These are phyloP conservation scores for Chaetomiaceae sp. DNA, from an alignment of 2,329 filamentous ascomycete genomes.

Conservation along the genomic window DNA sequence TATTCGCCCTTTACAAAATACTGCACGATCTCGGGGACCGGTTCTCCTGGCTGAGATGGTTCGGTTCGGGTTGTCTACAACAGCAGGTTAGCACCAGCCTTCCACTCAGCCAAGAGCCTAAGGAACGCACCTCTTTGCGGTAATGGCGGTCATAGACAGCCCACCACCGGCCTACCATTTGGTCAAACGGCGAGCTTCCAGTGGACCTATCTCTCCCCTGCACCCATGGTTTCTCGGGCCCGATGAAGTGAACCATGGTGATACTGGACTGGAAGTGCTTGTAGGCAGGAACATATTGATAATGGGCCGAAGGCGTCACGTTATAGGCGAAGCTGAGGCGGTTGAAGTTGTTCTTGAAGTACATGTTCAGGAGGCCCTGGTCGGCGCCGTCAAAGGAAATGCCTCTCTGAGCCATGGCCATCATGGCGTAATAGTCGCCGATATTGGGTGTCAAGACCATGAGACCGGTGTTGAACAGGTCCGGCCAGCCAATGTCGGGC, in stretches of 20 bases:
- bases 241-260: constrained; percentile 91
- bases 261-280: constrained; percentile 88
- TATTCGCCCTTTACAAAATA: constrained; percentile 54
- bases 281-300: constrained; percentile 96
- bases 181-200: constrained; percentile 65
- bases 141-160: constrained; percentile 88
- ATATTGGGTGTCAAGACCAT: constrained; percentile 86
- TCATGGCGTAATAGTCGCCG: constrained; percentile 81
- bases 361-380: constrained; percentile 91
- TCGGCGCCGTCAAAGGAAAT: constrained; percentile 97
- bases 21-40: constrained; percentile 40
- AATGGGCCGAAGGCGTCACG: constrained; percentile 91
- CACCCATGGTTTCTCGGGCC: constrained; percentile 83
- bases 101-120: background rate
- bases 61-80: constrained; percentile 4
- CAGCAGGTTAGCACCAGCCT: constrained; percentile 4
- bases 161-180: constrained; percentile 90
- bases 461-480: constrained; percentile 96
- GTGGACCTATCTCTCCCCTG: constrained; percentile 53
- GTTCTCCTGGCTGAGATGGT: constrained; percentile 11
- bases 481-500: constrained; percentile 96
- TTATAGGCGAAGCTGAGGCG: constrained; percentile 94
- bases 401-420: constrained; percentile 76
- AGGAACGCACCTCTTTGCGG: constrained; percentile 45
- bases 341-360: constrained; percentile 80